phyloP scores from a whole-genome alignment of 495 filamentous ascomycete species.

The Bathelium albidoporum region DNA sequence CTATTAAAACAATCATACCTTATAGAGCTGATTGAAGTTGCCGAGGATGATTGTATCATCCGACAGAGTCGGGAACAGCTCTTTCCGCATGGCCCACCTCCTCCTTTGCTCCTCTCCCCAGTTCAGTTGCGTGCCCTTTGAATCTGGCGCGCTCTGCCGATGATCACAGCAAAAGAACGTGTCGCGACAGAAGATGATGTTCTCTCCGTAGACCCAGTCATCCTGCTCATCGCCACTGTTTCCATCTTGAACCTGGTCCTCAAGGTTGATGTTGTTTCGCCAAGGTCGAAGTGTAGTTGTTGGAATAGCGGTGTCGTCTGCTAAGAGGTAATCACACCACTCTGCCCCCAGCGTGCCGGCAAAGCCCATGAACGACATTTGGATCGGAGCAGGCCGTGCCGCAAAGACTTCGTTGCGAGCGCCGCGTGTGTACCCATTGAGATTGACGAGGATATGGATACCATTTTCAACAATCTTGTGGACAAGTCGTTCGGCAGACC shows the following conservation, averaged over 20 bases:
- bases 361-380: slow-evolving; percentile 99
- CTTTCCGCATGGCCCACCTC: slow-evolving; percentile 90
- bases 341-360: slow-evolving; percentile 92
- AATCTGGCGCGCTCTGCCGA: slow-evolving; percentile 77
- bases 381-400: slow-evolving; percentile 85
- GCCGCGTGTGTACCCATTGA: slow-evolving; percentile 95
- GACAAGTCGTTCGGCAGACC: slow-evolving; percentile 78
- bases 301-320: slow-evolving; percentile 81
- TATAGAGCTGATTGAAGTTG: slow-evolving; percentile 99
- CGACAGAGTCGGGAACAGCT: slow-evolving; percentile 74
- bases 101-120: slow-evolving; percentile 82
- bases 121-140: slow-evolving; percentile 48
- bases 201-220: slow-evolving; percentile 94
- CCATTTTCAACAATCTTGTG: slow-evolving; percentile 83
- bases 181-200: slow-evolving; percentile 86
- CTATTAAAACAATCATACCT: slow-evolving; percentile 57
- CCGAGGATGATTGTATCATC: slow-evolving; percentile 87
- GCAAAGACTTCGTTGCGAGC: slow-evolving; percentile 98
- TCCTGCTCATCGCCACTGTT: slow-evolving; percentile 52
- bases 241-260: slow-evolving; percentile 60
- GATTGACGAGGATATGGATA: slow-evolving; percentile 92
- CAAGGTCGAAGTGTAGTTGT: slow-evolving; percentile 68
- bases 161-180: slow-evolving; percentile 99
- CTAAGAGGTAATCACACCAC: slow-evolving; percentile 97
- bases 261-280: slow-evolving; percentile 60